Base-by-base conservation (phyloP, 2,329 filamentous ascomycete genomes). In the Pyrenophora teres region DNA sequence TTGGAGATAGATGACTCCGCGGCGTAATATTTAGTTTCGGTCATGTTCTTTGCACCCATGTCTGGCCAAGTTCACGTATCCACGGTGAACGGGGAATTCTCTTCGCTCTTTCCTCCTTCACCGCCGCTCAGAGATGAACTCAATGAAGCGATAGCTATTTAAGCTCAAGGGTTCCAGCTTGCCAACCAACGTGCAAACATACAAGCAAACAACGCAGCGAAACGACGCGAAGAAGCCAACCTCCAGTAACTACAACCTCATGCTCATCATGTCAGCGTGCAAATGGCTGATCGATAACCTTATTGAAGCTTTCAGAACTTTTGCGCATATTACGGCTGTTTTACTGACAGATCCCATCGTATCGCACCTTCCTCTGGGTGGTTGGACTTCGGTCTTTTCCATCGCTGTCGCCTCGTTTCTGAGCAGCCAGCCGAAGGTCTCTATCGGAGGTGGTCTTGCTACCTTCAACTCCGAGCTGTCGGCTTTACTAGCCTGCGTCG, bases 401-500 rank as follows among this genome's bases (percentile, higher is more conserved):
- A 31, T 42, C n/a, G 10, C 42, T 8, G 38, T 15, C 13, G 37
- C 32, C 15, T 41, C 39, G 7, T 23, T 48, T 23, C 23, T 18
- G 13, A 37, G 32, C 23, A 21, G 31, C 19, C 31, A 21, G n/a
- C 23, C 31, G 31, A 31, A 23, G 16, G 3, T 12, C 6, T 12
- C 21, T 5, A 31, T 31, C 15, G 15, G 32, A 13, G 46, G 32
- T 12, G 35, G 44, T 35, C 31, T 49, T 18, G 6, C 15, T 31
- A 35, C 21, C 7, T 23, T 40, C n/a, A 25, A 48, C 8, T 40
- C 35, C n/a, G 39, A 43, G n/a, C 9, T 44, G 18, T 30, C 31
- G 12, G 32, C 50, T 15, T 27, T 52, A 25, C 19, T 52, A 40
- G 44, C 33, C 44, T 48, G 40, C 50, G 10, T 48, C 16, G 43